Base-by-base conservation (phyloP, 306 rosid genomes). In the Prinsepia uniflora region DNA sequence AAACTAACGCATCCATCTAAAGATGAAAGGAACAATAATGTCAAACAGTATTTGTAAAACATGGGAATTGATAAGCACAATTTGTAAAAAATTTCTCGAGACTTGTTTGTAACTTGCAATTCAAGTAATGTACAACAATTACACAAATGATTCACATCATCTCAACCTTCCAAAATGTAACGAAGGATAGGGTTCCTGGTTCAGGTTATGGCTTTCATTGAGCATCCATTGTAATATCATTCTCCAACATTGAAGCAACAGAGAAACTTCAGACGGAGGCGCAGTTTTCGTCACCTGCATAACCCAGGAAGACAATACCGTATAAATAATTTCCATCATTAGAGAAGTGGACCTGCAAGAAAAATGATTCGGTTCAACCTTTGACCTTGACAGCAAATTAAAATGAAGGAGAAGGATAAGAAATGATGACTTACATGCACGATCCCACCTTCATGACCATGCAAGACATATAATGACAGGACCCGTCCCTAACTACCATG, bases 371-470 rank as follows among this genome's bases (percentile, higher is more conserved):
- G 20, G 39, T 56, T 74, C 68, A 73, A 60, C 50, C 75, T 59
- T 50, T 44, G 10, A 77, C 76, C 57, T 43, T 74, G 67, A 56
- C 17, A 75, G 43, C 42, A 63, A 70, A 60, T 72, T 53, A n/a
- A 70, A 72, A 66, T 20, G 45, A 68, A 75, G n/a, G n/a, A n/a
- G n/a, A n/a, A n/a, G 44, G 42, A 75, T 50, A 73, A 71, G 71
- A 49, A 81, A 80, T 40, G 20, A 77, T 65, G 67, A 83, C 97
- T 81, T 88, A 90, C 98, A 86, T 94, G 98, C 56, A 97, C 90
- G 74, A 94, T 59, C 66, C 98, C 98, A 19, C 98, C 98, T 89
- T 94, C 96, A 72, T 90, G 98, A 63, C 98, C 98, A 75, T 94
- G 97, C 80, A 94, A 85, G 72, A 90, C 85, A 50, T 87, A 94